These are phyloP conservation scores for Rasamsonia emersonii DNA, from an alignment of 2,329 filamentous ascomycete genomes.

Conservation along the genomic window DNA sequence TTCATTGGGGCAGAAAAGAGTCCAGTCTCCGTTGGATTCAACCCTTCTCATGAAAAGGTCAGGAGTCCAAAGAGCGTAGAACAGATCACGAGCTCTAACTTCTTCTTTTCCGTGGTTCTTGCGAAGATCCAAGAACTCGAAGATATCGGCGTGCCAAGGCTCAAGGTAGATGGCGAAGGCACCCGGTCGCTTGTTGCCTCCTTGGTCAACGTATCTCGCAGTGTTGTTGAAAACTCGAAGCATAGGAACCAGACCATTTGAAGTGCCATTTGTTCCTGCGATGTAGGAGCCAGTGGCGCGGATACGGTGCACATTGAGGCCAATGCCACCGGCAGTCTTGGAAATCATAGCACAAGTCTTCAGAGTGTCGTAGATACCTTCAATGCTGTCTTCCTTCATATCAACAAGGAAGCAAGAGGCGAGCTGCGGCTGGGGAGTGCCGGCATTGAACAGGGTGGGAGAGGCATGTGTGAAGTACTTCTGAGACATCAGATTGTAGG, in stretches of 20 bases:
- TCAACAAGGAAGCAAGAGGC: constrained; percentile 98
- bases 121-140: constrained; percentile 91
- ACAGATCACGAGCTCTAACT: constrained; percentile 89
- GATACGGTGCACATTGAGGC: constrained; percentile 92
- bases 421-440: constrained; percentile 86
- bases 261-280: constrained; percentile 93
- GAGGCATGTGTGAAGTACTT: constrained; percentile 99
- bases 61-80: constrained; percentile 96
- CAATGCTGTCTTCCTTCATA: constrained; percentile 99
- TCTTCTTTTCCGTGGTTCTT: constrained; percentile 99
- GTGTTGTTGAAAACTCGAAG: constrained; percentile 99
- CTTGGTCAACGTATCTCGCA: constrained; percentile 95
- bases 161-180: constrained; percentile 98
- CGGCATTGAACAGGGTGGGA: constrained; percentile 95
- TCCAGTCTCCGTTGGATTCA: constrained; percentile 94
- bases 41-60: constrained; percentile 99
- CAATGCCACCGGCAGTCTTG: constrained; percentile 97
- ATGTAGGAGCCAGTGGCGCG: constrained; percentile 97
- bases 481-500: constrained; percentile 97
- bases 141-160: constrained; percentile 97
- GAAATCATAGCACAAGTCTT: constrained; percentile 99
- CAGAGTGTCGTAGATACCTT: constrained; percentile 97
- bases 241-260: constrained; percentile 96
- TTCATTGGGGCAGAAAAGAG: constrained; percentile 96
- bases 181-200: constrained; percentile 97